Percentiles rank a stretch among this genome's conserved stretches.
These are phyloP conservation scores for Penicillium desertorum DNA, from an alignment of 495 filamentous ascomycete species.

Conservation along the genomic window DNA sequence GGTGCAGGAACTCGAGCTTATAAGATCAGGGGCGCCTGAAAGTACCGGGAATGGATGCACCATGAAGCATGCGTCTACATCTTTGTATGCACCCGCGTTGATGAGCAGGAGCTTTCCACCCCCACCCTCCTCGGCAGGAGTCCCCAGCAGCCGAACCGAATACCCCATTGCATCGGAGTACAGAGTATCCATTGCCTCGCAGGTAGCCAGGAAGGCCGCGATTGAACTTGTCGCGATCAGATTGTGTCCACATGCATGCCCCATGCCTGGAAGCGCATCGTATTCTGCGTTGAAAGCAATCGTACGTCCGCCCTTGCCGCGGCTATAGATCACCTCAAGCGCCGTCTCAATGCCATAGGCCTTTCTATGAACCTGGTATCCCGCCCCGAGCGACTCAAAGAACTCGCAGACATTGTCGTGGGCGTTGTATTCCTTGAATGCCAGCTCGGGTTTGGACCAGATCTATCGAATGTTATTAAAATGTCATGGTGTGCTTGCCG, in stretches of 20 bases:
- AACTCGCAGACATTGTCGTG: slow-evolving; percentile 50
- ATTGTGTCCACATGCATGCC: slow-evolving; percentile 52
- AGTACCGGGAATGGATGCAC: slow-evolving; percentile 50
- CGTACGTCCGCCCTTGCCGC: slow-evolving; percentile 28
- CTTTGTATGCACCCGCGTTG: slow-evolving; percentile 49
- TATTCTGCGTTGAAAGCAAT: slow-evolving; percentile 57
- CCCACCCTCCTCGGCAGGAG: slow-evolving; percentile 42
- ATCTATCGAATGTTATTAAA: slow-evolving; percentile 25
- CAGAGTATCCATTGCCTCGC: slow-evolving; percentile 29
- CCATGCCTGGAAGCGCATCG: slow-evolving; percentile 48
- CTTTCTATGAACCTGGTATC: slow-evolving; percentile 38
- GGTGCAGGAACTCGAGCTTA: slow-evolving; percentile 31
- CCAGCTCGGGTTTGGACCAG: slow-evolving; percentile 53
- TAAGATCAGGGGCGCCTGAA: slow-evolving; percentile 21
- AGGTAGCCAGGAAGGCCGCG: slow-evolving; percentile 41
- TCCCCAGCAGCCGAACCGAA: slow-evolving; percentile 43
- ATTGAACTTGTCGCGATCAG: slow-evolving; percentile 47
- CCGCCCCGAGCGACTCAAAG: slow-evolving; percentile 33
- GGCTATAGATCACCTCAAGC: slow-evolving; percentile 52
- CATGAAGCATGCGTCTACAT: slow-evolving; percentile 52
- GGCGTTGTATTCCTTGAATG: slow-evolving; percentile 52
- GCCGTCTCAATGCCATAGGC: slow-evolving; percentile 55
- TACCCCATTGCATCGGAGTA: slow-evolving; percentile 16
- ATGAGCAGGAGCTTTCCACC: slow-evolving; percentile 52
- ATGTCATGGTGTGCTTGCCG: not conserved